Evolutionary conservation across 2,329 filamentous ascomycete genomes (phyloP).

Genomic region (Venturia nashicola): DNA sequence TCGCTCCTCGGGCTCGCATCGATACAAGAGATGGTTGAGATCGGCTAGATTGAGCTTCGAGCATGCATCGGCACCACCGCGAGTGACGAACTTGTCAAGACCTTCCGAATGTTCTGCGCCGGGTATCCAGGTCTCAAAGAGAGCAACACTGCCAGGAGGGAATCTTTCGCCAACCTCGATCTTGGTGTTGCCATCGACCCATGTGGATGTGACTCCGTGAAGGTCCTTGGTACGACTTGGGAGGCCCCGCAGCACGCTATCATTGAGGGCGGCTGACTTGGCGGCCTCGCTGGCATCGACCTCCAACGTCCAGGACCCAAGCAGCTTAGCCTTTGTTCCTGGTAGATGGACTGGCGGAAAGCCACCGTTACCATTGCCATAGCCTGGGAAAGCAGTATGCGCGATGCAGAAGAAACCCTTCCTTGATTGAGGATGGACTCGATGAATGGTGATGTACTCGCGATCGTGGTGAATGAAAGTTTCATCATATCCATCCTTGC

Average conservation of each 20-base stretch:
- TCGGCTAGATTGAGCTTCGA: constrained; percentile 62
- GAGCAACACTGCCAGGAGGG: constrained; percentile 82
- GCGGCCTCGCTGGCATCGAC: constrained; percentile 67
- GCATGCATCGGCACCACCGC: constrained; percentile 69
- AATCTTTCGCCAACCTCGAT: constrained; percentile 75
- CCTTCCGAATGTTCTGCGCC: constrained; percentile 72
- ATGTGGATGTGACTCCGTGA: constrained; percentile 59
- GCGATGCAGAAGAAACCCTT: constrained; percentile 94
- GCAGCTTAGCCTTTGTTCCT: constrained; percentile 71
- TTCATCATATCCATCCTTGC: constrained; percentile 85
- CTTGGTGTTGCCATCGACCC: constrained; percentile 59
- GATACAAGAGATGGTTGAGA: constrained; percentile 83
- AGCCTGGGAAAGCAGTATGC: constrained; percentile 88
- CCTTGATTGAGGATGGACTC: constrained; percentile 81
- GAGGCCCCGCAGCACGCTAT: constrained; percentile 69
- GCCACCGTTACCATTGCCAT: constrained; percentile 69
- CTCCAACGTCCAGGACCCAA: constrained; percentile 87
- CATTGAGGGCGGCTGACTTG: constrained; percentile 49
- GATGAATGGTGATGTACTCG: constrained; percentile 91
- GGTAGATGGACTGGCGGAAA: constrained; percentile 69
- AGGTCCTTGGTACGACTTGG: constrained; percentile 69
- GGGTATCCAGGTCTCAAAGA: constrained; percentile 95
- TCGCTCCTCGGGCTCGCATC: constrained; percentile 78
- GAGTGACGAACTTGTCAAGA: constrained; percentile 76
- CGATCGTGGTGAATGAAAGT: constrained; percentile 95